A percentile compares a stretch with the other conserved stretches of the same genome.
phyloP scores from a whole-genome alignment of 1,284 basidiomycete species.

The Ustilago shanxiensis region DNA sequence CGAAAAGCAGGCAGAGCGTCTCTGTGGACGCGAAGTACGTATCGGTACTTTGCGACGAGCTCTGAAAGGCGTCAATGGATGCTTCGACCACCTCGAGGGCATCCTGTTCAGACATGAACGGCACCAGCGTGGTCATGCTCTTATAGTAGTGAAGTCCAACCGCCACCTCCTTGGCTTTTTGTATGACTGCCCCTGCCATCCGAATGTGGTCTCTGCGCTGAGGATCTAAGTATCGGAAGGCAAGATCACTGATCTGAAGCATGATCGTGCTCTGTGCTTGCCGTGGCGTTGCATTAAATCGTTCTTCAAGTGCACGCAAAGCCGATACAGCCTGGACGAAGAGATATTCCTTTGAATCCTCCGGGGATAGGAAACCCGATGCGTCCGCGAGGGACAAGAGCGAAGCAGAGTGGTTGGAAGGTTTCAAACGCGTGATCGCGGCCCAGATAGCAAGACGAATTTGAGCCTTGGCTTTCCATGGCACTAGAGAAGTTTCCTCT shows the following conservation, averaged over 20 bases:
- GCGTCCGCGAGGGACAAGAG: constrained; percentile 22
- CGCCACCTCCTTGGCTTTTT: background rate
- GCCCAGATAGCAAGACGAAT: constrained; percentile 27
- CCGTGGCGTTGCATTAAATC: background rate
- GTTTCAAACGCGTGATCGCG: constrained; percentile 20
- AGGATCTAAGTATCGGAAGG: constrained; percentile 20
- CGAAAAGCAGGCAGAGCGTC: constrained; percentile 6
- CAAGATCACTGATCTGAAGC: constrained; percentile 19
- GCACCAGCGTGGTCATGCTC: constrained; percentile 18
- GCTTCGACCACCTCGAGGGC: constrained; percentile 4
- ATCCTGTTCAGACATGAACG: constrained; percentile 20
- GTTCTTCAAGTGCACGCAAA: background rate
- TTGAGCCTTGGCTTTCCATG: constrained; percentile 17
- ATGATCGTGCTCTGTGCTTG: background rate
- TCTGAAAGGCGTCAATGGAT: constrained; percentile 5
- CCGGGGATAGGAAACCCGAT: constrained; percentile 13
- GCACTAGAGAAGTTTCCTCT: background rate
- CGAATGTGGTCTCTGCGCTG: constrained; percentile 19
- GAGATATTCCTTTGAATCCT: constrained; percentile 21
- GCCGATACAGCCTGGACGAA: constrained; percentile 19
- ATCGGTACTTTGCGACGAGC: constrained; percentile 2
- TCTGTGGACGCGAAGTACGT: constrained; percentile 12
- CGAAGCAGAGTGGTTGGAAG: constrained; percentile 8
- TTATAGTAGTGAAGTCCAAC: constrained; percentile 1
- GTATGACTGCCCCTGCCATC: constrained; percentile 11